phyloP scores from a whole-genome alignment of 768 basidiomycete species.

The Mycena vitilis region DNA sequence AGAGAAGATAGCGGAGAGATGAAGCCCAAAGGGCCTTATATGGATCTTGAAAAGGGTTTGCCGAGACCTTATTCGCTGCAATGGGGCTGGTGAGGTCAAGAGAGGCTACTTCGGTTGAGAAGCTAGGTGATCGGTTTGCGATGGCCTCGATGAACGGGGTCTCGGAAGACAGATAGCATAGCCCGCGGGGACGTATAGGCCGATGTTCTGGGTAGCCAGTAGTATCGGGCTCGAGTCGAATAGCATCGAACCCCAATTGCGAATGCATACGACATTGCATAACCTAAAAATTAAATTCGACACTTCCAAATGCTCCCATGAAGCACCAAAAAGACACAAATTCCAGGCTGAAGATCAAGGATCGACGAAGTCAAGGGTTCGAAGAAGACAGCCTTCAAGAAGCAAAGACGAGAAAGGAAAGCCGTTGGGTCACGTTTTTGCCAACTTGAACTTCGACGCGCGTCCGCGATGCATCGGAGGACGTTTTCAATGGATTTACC shows the following conservation, averaged over 20 bases:
- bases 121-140: conserved; percentile 33
- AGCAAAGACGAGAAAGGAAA: neutral
- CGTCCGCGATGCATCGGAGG: conserved; percentile 6
- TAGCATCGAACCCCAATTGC: conserved; percentile 14
- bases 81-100: conserved; percentile 24
- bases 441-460: neutral
- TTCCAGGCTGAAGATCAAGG: conserved; percentile 2
- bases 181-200: conserved; percentile 25
- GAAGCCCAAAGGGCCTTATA: neutral
- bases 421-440: neutral
- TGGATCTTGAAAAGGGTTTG: conserved; percentile 13
- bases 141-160: conserved; percentile 26
- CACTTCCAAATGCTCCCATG: neutral
- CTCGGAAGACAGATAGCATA: conserved; percentile 25
- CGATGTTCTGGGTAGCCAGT: conserved; percentile 16
- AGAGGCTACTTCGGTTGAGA: conserved; percentile 30
- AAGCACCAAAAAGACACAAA: too few species aligned
- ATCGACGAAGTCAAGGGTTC: conserved; percentile 11
- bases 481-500: conserved; percentile 6
- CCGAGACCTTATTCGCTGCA: conserved; percentile 29
- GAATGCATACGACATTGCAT: conserved; percentile 1
- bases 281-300: conserved; percentile 12
- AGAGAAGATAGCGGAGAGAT: conserved; percentile 5
- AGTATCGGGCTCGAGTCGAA: neutral
- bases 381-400: neutral